Evolutionary conservation across 805 yeast genomes (phyloP).

Genomic region (Pichia deserticola): DNA sequence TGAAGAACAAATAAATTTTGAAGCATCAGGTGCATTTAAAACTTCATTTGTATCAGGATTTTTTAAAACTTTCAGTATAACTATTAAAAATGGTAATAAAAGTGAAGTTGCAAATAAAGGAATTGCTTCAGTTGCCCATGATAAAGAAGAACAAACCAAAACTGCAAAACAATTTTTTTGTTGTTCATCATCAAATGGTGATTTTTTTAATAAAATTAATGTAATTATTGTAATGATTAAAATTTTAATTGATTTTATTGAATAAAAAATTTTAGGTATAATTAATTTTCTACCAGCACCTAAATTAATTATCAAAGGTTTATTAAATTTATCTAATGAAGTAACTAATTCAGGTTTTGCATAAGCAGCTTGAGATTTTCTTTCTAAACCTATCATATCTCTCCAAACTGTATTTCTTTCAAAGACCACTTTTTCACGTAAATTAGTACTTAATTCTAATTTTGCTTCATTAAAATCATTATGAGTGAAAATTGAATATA

Average conservation of each 20-base stretch:
- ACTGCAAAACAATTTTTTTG: slow-evolving; percentile 79
- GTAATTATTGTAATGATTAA: slow-evolving; percentile 43
- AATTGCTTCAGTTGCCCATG: slow-evolving; percentile 95
- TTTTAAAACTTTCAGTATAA: slow-evolving; percentile 60
- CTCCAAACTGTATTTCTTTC: slow-evolving; percentile 98
- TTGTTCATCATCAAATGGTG: slow-evolving; percentile 56
- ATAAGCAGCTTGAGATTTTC: slow-evolving; percentile 72
- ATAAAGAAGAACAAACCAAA: slow-evolving; percentile 67
- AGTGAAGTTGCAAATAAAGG: slow-evolving; percentile 88
- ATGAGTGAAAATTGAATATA: slow-evolving; percentile 34
- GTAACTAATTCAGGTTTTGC: slow-evolving; percentile 18
- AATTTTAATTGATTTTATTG: slow-evolving; percentile 37
- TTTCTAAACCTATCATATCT: slow-evolving; percentile 86
- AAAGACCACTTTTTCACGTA: slow-evolving; percentile 94
- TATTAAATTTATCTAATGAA: slow-evolving; percentile 1
- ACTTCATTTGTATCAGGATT: slow-evolving; percentile 43
- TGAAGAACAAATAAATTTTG: slow-evolving; percentile 68
- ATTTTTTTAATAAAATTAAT: slow-evolving; percentile 37
- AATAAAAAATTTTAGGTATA: slow-evolving; percentile 31
- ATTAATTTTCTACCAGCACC: slow-evolving; percentile 25
- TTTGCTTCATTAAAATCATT: slow-evolving; percentile 34
- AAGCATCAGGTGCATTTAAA: slow-evolving; percentile 60
- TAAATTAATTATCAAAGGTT: slow-evolving; percentile 19
- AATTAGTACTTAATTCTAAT: slow-evolving; percentile 40
- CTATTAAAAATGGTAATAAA: slow-evolving; percentile 74